A percentile compares a stretch with the other conserved stretches of the same genome.
Conservation (phyloP, 257 asterid species). For the Hygrophila difformis region DNA sequence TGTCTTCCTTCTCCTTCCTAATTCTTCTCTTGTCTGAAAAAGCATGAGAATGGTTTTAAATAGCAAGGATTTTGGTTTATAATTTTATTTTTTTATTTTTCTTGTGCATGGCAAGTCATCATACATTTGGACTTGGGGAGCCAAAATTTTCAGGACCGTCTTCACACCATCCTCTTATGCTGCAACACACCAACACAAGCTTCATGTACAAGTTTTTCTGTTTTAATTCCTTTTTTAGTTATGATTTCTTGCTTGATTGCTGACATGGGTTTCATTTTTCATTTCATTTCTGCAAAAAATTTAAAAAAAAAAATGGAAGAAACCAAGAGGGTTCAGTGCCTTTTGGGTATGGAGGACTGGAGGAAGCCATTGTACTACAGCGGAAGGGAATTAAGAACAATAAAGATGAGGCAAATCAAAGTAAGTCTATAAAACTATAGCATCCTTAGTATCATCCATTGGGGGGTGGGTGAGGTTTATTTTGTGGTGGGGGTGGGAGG, state of each 20-base stretch:
- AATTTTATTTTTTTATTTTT: too few species aligned
- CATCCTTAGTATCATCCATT: not conserved
- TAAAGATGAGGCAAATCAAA: constrained; percentile 61
- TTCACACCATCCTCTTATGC: constrained; percentile 44
- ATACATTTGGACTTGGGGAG: constrained; percentile 45
- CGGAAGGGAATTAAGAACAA: constrained; percentile 50
- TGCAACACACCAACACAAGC: constrained; percentile 36
- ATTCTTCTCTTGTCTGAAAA: too few species aligned
- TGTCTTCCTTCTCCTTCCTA: too few species aligned
- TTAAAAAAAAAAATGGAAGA: too few species aligned
- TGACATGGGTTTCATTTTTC: constrained; percentile 14
- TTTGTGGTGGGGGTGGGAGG: too few species aligned
- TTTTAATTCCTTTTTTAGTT: not conserved
- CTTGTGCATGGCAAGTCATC: too few species aligned
- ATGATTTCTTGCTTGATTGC: constrained; percentile 7
- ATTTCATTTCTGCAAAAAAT: not conserved
- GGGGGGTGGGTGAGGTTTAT: not conserved
- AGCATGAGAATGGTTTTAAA: too few species aligned
- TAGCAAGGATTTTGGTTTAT: too few species aligned
- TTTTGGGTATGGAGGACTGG: constrained; percentile 88
- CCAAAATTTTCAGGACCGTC: constrained; percentile 42
- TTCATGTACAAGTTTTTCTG: constrained; percentile 34
- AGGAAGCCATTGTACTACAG: constrained; percentile 77
- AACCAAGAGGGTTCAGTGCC: constrained; percentile 59
- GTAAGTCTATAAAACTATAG: constrained; percentile 44